A percentile compares a stretch with the other conserved stretches of the same genome.
Evolutionary conservation across 2,329 filamentous ascomycete genomes (phyloP).

Genomic region (Exophiala viscosa): DNA sequence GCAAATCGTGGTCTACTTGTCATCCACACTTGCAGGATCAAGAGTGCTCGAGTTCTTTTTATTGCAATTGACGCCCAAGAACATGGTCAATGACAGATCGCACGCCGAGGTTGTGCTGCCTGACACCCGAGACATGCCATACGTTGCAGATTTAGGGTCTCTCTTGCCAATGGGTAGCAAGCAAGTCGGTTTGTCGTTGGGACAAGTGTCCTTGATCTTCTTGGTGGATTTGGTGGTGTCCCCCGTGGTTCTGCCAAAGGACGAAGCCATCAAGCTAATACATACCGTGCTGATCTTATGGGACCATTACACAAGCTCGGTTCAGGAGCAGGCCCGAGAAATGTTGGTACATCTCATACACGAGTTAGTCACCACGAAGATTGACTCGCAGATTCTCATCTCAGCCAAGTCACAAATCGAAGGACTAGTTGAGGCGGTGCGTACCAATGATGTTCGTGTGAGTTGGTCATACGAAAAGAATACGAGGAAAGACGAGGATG

Average conservation of each 20-base stretch:
- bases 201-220: constrained; percentile 87
- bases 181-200: constrained; percentile 83
- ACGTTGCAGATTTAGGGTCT: constrained; percentile 78
- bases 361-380: constrained; percentile 78
- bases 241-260: constrained; percentile 72
- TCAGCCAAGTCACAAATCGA: constrained; percentile 75
- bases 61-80: constrained; percentile 84
- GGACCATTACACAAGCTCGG: constrained; percentile 93
- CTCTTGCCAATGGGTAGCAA: constrained; percentile 85
- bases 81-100: constrained; percentile 94
- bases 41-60: constrained; percentile 93
- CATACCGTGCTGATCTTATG: constrained; percentile 91
- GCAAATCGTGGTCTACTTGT: constrained; percentile 94
- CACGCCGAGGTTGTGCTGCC: constrained; percentile 62
- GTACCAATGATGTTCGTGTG: constrained; percentile 76
- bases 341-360: constrained; percentile 98
- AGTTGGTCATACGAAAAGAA: constrained; percentile 95
- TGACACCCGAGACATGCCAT: constrained; percentile 66
- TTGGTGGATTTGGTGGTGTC: constrained; percentile 95
- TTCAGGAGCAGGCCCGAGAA: constrained; percentile 93
- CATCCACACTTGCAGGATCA: constrained; percentile 76
- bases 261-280: constrained; percentile 78
- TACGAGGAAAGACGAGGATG: constrained; percentile 69
- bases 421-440: constrained; percentile 79
- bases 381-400: constrained; percentile 66